Evolutionary conservation across 805 yeast genomes (phyloP).

Genomic region (Ogataea populi-albae): DNA sequence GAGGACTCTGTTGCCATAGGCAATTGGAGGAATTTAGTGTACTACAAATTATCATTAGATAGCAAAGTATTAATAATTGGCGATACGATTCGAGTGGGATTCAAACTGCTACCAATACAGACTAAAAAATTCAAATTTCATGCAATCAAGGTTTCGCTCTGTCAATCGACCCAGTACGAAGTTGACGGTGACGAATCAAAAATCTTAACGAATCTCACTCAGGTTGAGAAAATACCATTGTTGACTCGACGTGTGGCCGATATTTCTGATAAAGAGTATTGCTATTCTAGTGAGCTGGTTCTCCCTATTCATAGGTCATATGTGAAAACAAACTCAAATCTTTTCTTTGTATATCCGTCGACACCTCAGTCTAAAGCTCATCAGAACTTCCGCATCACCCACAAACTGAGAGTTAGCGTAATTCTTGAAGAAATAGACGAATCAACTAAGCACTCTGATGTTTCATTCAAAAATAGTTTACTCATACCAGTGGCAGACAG

Average conservation of each 20-base stretch:
- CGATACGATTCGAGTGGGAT: conserved; percentile 10
- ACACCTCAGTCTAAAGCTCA: conserved; percentile 12
- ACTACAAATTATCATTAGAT: conserved; percentile 23
- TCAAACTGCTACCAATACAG: conserved; percentile 27
- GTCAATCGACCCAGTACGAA: conserved; percentile 24
- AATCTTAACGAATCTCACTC: conserved; percentile 7
- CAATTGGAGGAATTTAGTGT: conserved; percentile 31
- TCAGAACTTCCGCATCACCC: conserved; percentile 23
- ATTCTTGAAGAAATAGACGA: conserved; percentile 8
- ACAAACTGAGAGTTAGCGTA: conserved; percentile 15
- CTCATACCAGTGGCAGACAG: too few relatives aligned
- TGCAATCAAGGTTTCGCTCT: conserved; percentile 20
- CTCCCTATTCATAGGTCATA: conserved; percentile 9
- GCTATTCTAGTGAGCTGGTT: conserved; percentile 5
- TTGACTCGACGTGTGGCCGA: conserved; percentile 3
- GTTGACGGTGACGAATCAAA: neutral
- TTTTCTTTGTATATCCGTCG: conserved; percentile 20
- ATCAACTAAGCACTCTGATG: conserved; percentile 1
- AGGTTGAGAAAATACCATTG: conserved; percentile 20
- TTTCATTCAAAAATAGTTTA: too few relatives aligned
- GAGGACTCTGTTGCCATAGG: conserved; percentile 27
- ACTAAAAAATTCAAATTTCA: conserved; percentile 18
- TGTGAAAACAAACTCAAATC: conserved; percentile 2
- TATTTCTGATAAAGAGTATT: conserved; percentile 6
- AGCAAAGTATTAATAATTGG: conserved; percentile 21